A percentile compares a stretch with the other conserved stretches of the same genome.
Conservation (phyloP, 1,284 basidiomycete species). For the Melampsora occidentalis region DNA sequence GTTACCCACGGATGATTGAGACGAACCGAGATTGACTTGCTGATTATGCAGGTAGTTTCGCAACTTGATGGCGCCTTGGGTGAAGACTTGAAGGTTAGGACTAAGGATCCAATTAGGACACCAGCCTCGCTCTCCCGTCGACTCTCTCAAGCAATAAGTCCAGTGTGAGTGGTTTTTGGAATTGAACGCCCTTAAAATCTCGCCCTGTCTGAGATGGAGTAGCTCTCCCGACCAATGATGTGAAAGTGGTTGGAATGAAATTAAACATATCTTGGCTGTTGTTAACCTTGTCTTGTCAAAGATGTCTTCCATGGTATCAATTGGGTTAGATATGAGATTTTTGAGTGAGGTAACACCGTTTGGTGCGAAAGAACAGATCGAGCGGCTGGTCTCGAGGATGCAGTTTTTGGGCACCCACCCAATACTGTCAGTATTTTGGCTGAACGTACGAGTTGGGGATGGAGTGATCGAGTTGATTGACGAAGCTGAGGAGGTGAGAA, state of each 20-base stretch:
- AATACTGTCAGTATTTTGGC: slow-evolving; percentile 12
- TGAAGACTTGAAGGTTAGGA: slow-evolving; percentile 19
- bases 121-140: slow-evolving; percentile 36
- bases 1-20: not conserved
- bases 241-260: slow-evolving; percentile 24
- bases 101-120: slow-evolving; percentile 40
- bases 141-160: slow-evolving; percentile 37
- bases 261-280: slow-evolving; percentile 10
- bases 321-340: slow-evolving; percentile 25
- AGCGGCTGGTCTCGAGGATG: slow-evolving; percentile 34
- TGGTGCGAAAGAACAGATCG: slow-evolving; percentile 9
- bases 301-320: slow-evolving; percentile 11
- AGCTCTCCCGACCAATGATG: slow-evolving; percentile 40
- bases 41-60: slow-evolving; percentile 6
- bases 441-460: slow-evolving; percentile 16
- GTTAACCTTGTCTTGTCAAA: slow-evolving; percentile 19
- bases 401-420: slow-evolving; percentile 34
- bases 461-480: slow-evolving; percentile 2
- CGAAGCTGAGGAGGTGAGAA: not conserved
- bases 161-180: slow-evolving; percentile 34
- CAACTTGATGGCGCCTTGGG: not conserved
- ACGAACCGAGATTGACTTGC: slow-evolving; percentile 10
- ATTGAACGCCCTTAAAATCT: slow-evolving; percentile 29
- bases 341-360: slow-evolving; percentile 22
- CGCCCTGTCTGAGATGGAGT: slow-evolving; percentile 20